phyloP scores from a whole-genome alignment of 177 flowering plant genomes.

The Vitis hybrid region DNA sequence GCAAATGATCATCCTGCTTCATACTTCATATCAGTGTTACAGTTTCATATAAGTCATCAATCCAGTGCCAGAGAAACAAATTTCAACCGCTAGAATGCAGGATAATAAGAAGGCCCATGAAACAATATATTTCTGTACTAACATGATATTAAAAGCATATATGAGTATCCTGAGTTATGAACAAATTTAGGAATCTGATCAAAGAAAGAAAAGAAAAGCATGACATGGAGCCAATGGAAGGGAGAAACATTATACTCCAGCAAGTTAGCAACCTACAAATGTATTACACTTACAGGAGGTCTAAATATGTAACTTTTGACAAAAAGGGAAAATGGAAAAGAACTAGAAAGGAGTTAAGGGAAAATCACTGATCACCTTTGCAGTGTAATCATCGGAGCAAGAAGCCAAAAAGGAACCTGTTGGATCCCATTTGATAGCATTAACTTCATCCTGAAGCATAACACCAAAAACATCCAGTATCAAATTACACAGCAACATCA shows the following conservation, averaged over 20 bases:
- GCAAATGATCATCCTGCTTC: slow-evolving; percentile 78
- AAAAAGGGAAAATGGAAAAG: neutral
- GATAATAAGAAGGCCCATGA: too few relatives aligned
- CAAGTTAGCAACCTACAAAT: too few relatives aligned
- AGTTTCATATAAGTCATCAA: slow-evolving; percentile 1
- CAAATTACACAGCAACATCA: too few relatives aligned
- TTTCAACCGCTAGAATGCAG: too few relatives aligned
- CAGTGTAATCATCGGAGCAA: slow-evolving; percentile 93
- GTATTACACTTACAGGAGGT: too few relatives aligned
- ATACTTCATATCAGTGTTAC: slow-evolving; percentile 81
- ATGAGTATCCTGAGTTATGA: too few relatives aligned
- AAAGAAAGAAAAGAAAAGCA: neutral
- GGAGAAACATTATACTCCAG: neutral
- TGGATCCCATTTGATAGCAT: slow-evolving; percentile 98
- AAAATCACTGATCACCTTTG: slow-evolving; percentile 54
- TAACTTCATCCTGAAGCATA: slow-evolving; percentile 87
- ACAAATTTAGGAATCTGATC: neutral
- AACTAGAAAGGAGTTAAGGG: neutral
- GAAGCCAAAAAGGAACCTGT: slow-evolving; percentile 88
- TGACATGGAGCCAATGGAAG: neutral
- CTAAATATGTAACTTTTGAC: too few relatives aligned
- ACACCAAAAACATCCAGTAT: neutral
- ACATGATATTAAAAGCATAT: too few relatives aligned
- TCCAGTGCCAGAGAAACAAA: neutral
- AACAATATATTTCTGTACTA: too few relatives aligned